Conservation (phyloP, 305 asterid genomes). For the Solanum hybrid region DNA sequence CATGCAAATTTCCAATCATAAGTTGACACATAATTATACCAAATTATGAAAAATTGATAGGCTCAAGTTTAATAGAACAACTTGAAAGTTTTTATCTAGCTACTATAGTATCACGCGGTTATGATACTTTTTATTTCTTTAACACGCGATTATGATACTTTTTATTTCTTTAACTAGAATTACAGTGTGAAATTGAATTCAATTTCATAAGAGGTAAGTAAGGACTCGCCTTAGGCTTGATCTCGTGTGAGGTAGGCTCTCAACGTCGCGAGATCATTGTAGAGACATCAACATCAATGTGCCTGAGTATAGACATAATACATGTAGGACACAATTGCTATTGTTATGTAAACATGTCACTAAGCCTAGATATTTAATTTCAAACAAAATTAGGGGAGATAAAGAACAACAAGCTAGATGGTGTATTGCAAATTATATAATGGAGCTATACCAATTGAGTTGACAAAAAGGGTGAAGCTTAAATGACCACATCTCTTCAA, state of each 20-base stretch:
- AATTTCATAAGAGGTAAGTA: background rate
- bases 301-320: background rate
- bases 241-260: background rate
- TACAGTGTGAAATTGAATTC: background rate
- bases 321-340: background rate
- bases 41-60: conserved; percentile 13
- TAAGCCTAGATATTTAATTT: background rate
- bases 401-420: background rate
- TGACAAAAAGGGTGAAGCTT: conserved; percentile 29
- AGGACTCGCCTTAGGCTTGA: background rate
- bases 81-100: background rate
- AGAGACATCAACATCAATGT: background rate
- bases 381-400: background rate
- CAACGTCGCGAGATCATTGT: background rate
- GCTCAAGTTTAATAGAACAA: conserved; percentile 15
- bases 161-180: background rate
- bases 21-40: background rate
- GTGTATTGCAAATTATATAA: background rate
- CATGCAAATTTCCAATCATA: conserved; percentile 10
- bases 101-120: background rate
- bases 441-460: conserved; percentile 39
- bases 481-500: conserved; percentile 26
- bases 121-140: background rate
- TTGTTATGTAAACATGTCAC: background rate
- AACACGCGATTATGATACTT: no score